Evolutionary conservation across 257 asterid genomes (phyloP).

Genomic region (Apocynum venetum): DNA sequence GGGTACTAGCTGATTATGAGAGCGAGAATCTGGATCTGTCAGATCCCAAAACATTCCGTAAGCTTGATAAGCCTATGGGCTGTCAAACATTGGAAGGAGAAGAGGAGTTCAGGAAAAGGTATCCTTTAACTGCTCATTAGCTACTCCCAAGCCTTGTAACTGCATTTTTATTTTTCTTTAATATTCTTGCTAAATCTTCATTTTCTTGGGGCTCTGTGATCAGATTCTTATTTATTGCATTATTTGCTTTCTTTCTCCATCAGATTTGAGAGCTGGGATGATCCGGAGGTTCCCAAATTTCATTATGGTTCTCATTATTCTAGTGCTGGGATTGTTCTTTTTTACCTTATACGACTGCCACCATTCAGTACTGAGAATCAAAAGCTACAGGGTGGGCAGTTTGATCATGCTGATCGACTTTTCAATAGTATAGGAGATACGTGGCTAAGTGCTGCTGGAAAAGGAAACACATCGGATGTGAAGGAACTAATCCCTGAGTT

Average conservation of each 20-base stretch:
- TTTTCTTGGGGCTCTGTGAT: slow-evolving; percentile 19
- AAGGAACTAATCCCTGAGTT: slow-evolving; percentile 98
- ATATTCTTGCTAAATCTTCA: background rate
- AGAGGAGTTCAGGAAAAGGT: slow-evolving; percentile 94
- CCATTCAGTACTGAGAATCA: slow-evolving; percentile 91
- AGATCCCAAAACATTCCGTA: slow-evolving; percentile 86
- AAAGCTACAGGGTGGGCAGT: slow-evolving; percentile 97
- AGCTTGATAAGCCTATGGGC: slow-evolving; percentile 94
- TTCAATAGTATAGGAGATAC: slow-evolving; percentile 90
- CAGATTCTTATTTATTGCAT: background rate
- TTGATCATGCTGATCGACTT: slow-evolving; percentile 99
- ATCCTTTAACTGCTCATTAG: slow-evolving; percentile 2
- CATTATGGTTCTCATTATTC: slow-evolving; percentile 99
- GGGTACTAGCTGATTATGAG: slow-evolving; percentile 96
- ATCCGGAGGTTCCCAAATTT: slow-evolving; percentile 98
- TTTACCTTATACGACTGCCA: slow-evolving; percentile 93
- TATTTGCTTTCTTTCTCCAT: slow-evolving; percentile 18
- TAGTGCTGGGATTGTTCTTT: slow-evolving; percentile 98
- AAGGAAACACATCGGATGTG: slow-evolving; percentile 96
- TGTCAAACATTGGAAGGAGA: slow-evolving; percentile 95
- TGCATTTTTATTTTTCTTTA: slow-evolving; percentile 4
- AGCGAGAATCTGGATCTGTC: slow-evolving; percentile 78
- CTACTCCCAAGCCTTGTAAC: background rate
- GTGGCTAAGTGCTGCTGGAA: slow-evolving; percentile 98
- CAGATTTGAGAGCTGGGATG: slow-evolving; percentile 99